phyloP scores from a whole-genome alignment of 179 eudicot genomes.

The Corrigiola litoralis region DNA sequence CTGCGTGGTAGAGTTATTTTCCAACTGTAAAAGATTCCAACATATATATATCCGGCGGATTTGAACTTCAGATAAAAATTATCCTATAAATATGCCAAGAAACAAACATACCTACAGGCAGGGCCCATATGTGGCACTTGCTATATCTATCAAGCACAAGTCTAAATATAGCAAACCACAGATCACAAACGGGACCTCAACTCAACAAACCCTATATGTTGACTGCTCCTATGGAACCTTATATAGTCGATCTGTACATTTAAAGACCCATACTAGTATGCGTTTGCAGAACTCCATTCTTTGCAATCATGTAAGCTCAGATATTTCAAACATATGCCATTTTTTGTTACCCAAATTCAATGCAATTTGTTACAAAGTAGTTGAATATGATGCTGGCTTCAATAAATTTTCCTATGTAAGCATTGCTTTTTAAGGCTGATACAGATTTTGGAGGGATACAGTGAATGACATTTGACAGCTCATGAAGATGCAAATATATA shows the following conservation, averaged over 20 bases:
- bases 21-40: too few relatives aligned
- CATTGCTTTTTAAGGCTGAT: constrained; percentile 22
- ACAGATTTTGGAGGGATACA: constrained; percentile 4
- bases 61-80: too few relatives aligned
- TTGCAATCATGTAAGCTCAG: constrained; percentile 18
- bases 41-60: too few relatives aligned
- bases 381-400: constrained; percentile 34
- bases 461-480: constrained; percentile 27
- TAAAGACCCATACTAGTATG: constrained; percentile 7
- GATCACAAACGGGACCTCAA: constrained; percentile 16
- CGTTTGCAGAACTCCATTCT: constrained; percentile 19
- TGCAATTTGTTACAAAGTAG: constrained; percentile 39
- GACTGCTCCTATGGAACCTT: constrained; percentile 18
- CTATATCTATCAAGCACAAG: constrained; percentile 6
- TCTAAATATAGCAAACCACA: constrained; percentile 19
- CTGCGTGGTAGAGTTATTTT: too few relatives aligned
- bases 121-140: constrained; percentile 7
- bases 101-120: constrained; percentile 8
- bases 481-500: constrained; percentile 15
- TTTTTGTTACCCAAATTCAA: constrained; percentile 2
- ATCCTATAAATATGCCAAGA: constrained; percentile 2
- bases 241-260: constrained; percentile 2
- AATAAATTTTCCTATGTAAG: constrained; percentile 22
- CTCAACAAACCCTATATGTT: constrained; percentile 31
- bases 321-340: constrained; percentile 1